A percentile compares a stretch with the other conserved stretches of the same genome.
These are phyloP conservation scores for Alternaria solani DNA, from an alignment of 2,329 filamentous ascomycete species.

Conservation along the genomic window DNA sequence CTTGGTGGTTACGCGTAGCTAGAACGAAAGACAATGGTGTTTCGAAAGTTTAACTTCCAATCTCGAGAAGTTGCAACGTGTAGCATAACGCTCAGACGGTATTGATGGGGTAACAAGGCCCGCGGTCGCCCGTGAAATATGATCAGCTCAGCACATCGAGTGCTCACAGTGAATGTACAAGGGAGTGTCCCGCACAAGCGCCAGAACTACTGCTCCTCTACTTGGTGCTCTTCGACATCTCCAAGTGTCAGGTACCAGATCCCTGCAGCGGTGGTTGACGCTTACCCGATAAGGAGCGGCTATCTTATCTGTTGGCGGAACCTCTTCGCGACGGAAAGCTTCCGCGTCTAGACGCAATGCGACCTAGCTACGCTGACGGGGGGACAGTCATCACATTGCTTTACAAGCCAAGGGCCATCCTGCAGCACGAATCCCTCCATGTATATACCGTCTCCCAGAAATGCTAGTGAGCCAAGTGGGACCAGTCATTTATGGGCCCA, in stretches of 20 bases:
- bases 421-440: not conserved
- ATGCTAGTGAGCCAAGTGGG: not conserved
- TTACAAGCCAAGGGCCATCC: not conserved
- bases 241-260: slow-evolving; percentile 16
- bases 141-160: slow-evolving; percentile 1
- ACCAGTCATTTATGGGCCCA: not conserved
- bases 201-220: not conserved
- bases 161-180: not conserved
- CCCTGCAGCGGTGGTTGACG: slow-evolving; percentile 11
- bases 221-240: not conserved
- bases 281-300: slow-evolving; percentile 5
- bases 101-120: not conserved
- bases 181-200: not conserved
- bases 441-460: not conserved
- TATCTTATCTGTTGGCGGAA: slow-evolving; percentile 11
- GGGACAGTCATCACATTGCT: not conserved
- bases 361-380: not conserved
- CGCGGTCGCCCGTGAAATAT: not conserved
- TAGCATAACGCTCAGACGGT: slow-evolving; percentile 33
- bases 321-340: slow-evolving; percentile 4
- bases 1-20: not conserved
- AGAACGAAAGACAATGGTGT: not conserved
- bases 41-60: slow-evolving; percentile 29
- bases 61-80: slow-evolving; percentile 51
- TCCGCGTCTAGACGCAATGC: not conserved